Evolutionary conservation across 148 eudicot genomes (phyloP).

Genomic region (Fagopyrum esculentum): DNA sequence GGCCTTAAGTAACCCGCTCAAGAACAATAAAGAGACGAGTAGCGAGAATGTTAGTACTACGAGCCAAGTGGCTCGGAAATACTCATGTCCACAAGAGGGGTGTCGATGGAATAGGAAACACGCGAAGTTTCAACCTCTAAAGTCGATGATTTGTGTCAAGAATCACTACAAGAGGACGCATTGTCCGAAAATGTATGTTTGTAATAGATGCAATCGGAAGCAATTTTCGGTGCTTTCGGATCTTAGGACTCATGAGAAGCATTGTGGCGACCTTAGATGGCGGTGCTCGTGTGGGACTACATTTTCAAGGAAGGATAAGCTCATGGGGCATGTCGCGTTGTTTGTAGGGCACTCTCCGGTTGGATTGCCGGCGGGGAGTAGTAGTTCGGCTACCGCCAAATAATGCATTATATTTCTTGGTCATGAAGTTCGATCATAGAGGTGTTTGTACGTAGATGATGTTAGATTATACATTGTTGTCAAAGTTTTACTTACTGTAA

Average conservation of each 20-base stretch:
- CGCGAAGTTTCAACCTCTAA: constrained; percentile 75
- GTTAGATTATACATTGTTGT: neutral
- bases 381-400: too few species aligned
- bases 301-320: constrained; percentile 92
- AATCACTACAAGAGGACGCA: constrained; percentile 92
- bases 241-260: constrained; percentile 83
- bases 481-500: neutral
- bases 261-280: constrained; percentile 80
- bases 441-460: neutral
- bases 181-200: constrained; percentile 83
- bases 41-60: neutral
- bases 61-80: constrained; percentile 28
- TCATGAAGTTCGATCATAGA: neutral
- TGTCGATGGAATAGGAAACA: constrained; percentile 80
- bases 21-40: constrained; percentile 19
- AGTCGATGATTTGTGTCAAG: constrained; percentile 80
- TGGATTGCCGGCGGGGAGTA: neutral
- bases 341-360: constrained; percentile 66
- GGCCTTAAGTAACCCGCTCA: constrained; percentile 57
- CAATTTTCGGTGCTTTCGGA: constrained; percentile 77
- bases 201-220: constrained; percentile 66
- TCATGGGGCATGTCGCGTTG: constrained; percentile 78
- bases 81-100: constrained; percentile 84
- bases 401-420: neutral
- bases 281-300: constrained; percentile 86